A percentile compares a stretch with the other conserved stretches of the same genome.
Evolutionary conservation across 495 filamentous ascomycete species (phyloP).

Genomic region (Neurospora sp.): DNA sequence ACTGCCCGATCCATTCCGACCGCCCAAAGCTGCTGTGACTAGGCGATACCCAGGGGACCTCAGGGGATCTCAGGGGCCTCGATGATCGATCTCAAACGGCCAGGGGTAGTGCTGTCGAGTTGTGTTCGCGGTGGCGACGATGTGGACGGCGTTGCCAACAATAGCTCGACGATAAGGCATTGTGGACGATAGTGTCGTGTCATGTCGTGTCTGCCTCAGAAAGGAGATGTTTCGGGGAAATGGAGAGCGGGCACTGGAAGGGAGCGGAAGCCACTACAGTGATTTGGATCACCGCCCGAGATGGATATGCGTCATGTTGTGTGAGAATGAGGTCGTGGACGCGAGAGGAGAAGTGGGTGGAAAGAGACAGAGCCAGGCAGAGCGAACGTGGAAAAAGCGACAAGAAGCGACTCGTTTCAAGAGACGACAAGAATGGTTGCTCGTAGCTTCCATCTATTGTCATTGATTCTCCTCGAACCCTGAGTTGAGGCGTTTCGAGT

Average conservation of each 20-base stretch:
- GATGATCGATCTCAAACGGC: neutral
- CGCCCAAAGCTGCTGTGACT: neutral
- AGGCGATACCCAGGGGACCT: neutral
- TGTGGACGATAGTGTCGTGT: neutral
- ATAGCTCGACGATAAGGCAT: neutral
- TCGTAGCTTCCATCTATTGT: neutral
- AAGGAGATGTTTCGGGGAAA: neutral
- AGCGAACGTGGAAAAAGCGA: neutral
- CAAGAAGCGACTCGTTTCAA: neutral
- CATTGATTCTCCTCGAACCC: neutral
- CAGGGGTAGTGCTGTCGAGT: neutral
- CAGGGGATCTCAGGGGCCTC: neutral
- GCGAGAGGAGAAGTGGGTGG: neutral
- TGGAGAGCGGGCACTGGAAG: neutral
- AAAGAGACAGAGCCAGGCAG: neutral
- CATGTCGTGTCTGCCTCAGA: neutral
- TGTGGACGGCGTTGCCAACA: neutral
- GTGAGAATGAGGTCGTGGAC: neutral
- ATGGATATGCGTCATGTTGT: neutral
- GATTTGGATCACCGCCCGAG: neutral
- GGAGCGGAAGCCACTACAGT: neutral
- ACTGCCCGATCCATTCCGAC: neutral
- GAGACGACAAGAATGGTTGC: neutral
- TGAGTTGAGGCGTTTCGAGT: neutral
- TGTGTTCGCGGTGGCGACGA: neutral